Evolutionary conservation across 2,329 filamentous ascomycete genomes (phyloP), one percentile per base, ranked within the genome.

Genomic region (Diaporthe nobilis): DNA sequence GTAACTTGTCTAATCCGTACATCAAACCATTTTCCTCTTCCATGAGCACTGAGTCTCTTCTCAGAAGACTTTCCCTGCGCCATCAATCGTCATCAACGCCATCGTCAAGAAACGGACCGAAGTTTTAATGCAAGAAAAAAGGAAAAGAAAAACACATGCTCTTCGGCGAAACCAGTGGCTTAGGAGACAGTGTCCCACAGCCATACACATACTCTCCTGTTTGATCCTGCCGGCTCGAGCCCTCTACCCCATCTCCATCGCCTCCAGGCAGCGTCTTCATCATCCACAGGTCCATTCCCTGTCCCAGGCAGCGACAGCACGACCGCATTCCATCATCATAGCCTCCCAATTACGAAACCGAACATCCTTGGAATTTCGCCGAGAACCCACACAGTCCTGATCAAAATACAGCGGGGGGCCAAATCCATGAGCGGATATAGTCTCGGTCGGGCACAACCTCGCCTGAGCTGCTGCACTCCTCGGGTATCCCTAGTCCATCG

Each of bases 11-110:
- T 70, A 70, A 70, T 42, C 65, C 49, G 10, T 22, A 55, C 34
- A 42, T 22, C 25, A 42, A 28, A 22, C 47, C 20, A 10, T 28
- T 55, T 55, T 42, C 4, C 49, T 70, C 49, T 42, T 34, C 57
- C 44, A 25, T 25, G 22, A 39, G 31, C 22, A 70, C 28, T n/a
- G 9, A 7, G 34, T 42, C 61, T 20, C 47, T 70, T 17, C 2
- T 70, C 47, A 12, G 1, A 10, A 70, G 65, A 68, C 65, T 55
- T 70, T 70, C 34, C 49, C 65, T 28, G 49, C 49, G 65, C 65
- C 65, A 28, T 34, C 49, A 55, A 12, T 12, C 2, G 13, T 55
- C 65, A 70, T 55, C 34, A 70, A 68, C 63, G 47, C 47, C 65
- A 9, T 55, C 49, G 34, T 55, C 6, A 28, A 55, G 9, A 72